These are phyloP conservation scores for Vicia sativa DNA, from an alignment of 306 rosid genomes.

Conservation along the genomic window DNA sequence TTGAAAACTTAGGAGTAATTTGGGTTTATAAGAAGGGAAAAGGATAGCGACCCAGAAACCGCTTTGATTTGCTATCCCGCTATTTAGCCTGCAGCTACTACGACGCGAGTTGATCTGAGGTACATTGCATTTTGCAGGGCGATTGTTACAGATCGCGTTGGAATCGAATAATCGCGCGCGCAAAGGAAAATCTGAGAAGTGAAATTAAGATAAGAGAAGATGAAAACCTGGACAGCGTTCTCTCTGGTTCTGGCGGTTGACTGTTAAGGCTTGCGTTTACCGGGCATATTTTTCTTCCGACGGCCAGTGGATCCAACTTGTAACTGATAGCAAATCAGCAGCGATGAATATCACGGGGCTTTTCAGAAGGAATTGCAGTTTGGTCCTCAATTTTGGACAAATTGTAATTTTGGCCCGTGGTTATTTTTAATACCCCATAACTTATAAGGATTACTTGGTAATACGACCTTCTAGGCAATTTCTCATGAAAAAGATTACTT, in stretches of 20 bases:
- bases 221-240: not conserved
- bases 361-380: not conserved
- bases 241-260: not conserved
- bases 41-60: too few species aligned
- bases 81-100: too few species aligned
- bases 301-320: not conserved
- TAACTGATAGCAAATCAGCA: not conserved
- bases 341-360: not conserved
- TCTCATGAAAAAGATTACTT: too few species aligned
- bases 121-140: too few species aligned
- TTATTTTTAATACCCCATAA: too few species aligned
- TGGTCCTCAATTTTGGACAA: too few species aligned
- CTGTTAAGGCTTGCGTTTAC: not conserved
- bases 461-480: too few species aligned
- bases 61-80: too few species aligned
- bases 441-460: too few species aligned
- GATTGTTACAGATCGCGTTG: not conserved
- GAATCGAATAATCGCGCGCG: not conserved
- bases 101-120: not conserved
- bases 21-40: too few species aligned
- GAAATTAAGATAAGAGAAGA: not conserved
- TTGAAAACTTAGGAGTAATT: too few species aligned
- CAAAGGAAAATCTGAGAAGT: not conserved
- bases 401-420: too few species aligned
- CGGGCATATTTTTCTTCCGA: not conserved